Evolutionary conservation across 306 rosid species (phyloP), one percentile per base, ranked within the genome.

Genomic region (Prunus davidiana): DNA sequence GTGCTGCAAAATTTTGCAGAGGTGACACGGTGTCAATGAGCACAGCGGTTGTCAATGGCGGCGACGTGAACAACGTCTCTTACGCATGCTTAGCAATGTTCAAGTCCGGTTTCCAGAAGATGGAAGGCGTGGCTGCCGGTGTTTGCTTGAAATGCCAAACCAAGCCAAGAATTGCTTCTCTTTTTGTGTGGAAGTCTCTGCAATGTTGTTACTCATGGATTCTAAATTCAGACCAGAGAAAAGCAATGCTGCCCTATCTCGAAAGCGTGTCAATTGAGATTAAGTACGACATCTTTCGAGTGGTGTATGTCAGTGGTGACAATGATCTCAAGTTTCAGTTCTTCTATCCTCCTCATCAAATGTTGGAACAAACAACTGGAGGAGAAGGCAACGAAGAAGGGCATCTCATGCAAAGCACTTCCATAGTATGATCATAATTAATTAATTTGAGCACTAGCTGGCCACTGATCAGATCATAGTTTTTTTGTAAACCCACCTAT

Each of bases 261-360:
- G 96, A 93, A 79, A 82, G 82, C 24, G 84, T 85, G 56, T 73
- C 90, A 1, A 81, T 84, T 5, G 79, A 88, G n/a, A 43, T 88
- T 19, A 93, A 93, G 89, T 93, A 91, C 67, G 98, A 93, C 73
- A 70, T 93, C 54, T 91, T 85, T 67, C 68, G 87, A 51, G 98
- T 89, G 2, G 86, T 89, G 3, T 84, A 86, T 81, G 93, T 91
- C 32, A 85, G 84, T 65, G 86, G 84, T 25, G 86, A 81, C 73
- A 82, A 66, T 45, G 76, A 76, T 4, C 78, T 76, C 16, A 80
- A 87, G 62, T 74, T 85, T 79, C 78, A 66, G 13, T 79, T 30
- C 60, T 18, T 64, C 28, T 74, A 86, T 68, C 34, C 89, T 74
- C 28, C 88, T 16, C 80, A 71, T 58, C 82, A 87, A 50, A 73